A percentile compares a stretch with the other conserved stretches of the same genome.
Conservation (phyloP, 2,329 filamentous ascomycete species). For the Penicillium sp. region DNA sequence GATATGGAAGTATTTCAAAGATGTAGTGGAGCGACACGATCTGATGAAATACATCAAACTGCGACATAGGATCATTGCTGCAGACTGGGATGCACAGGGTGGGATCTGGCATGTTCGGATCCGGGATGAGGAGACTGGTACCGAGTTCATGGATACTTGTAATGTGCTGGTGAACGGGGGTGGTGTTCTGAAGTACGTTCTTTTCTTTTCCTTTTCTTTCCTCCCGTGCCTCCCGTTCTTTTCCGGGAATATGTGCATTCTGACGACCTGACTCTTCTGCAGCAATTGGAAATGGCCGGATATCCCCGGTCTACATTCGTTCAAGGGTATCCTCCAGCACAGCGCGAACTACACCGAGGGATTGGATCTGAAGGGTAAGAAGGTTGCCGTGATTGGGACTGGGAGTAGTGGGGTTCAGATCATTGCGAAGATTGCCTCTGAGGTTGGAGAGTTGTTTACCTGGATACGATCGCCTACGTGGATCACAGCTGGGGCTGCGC, state of each 20-base stretch:
- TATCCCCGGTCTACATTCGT: constrained; percentile 44
- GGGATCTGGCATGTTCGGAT: constrained; percentile 1
- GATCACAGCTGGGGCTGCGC: constrained; percentile 6
- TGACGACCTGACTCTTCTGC: too few relatives aligned
- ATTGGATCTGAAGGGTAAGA: constrained; percentile 12
- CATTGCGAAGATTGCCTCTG: constrained; percentile 8
- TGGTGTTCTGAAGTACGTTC: constrained; percentile 1
- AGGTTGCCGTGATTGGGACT: constrained; percentile 17
- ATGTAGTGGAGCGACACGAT: background rate
- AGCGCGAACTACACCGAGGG: constrained; percentile 30
- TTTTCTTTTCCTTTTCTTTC: too few relatives aligned
- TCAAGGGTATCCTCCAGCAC: constrained; percentile 36
- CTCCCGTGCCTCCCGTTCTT: too few relatives aligned
- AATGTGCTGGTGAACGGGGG: constrained; percentile 3
- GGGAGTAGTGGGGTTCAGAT: constrained; percentile 20
- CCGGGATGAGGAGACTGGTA: background rate
- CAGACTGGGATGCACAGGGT: background rate
- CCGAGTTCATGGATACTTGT: background rate
- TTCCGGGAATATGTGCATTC: too few relatives aligned
- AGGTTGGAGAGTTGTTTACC: background rate
- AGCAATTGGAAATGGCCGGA: constrained; percentile 44
- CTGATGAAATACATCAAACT: background rate
- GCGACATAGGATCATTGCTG: background rate
- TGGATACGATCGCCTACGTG: constrained; percentile 1
- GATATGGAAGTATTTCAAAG: constrained; percentile 1